These are phyloP conservation scores for Chamaenerion angustifolium DNA, from an alignment of 345 rosid species.

Conservation along the genomic window DNA sequence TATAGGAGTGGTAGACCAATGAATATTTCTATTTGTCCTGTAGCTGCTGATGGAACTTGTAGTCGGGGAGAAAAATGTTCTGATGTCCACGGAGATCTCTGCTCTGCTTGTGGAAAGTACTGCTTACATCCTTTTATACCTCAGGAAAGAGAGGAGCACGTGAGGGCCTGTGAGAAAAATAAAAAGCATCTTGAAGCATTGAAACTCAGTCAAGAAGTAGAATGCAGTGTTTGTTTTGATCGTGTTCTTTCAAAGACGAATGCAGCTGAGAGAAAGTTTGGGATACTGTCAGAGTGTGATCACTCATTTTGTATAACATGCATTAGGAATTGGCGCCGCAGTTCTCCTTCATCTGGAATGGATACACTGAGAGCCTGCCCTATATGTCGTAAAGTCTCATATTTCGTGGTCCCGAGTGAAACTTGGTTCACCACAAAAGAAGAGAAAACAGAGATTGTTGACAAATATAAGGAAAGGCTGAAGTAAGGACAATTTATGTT, in stretches of 20 bases:
- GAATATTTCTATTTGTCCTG: conserved; percentile 60
- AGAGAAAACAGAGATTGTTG: conserved; percentile 62
- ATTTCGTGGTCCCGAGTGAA: conserved; percentile 89
- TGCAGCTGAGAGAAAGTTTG: conserved; percentile 62
- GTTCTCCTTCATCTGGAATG: conserved; percentile 76
- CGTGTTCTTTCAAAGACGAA: conserved; percentile 60
- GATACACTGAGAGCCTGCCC: conserved; percentile 89
- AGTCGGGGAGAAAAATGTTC: conserved; percentile 76
- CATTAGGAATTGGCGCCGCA: conserved; percentile 83
- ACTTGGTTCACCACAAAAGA: conserved; percentile 76
- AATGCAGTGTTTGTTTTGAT: conserved; percentile 68
- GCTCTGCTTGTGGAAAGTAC: conserved; percentile 68
- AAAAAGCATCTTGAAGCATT: conserved; percentile 56
- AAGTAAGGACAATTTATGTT: conserved; percentile 26
- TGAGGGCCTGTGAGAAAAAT: conserved; percentile 54
- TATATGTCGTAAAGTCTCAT: conserved; percentile 84
- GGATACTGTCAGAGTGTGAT: conserved; percentile 84
- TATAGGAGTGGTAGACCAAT: conserved; percentile 28
- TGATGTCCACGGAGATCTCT: conserved; percentile 72
- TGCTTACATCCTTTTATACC: conserved; percentile 83
- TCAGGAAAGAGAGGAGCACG: conserved; percentile 68
- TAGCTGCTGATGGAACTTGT: conserved; percentile 79
- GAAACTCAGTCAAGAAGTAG: conserved; percentile 48
- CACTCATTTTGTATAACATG: conserved; percentile 93
- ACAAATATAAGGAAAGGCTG: conserved; percentile 70